Conservation (phyloP, 306 rosid species). For the Cucumis sativus region Cucumber_9930_V3 NC_026657.2:8828001-8828500, state of each 20-base stretch:
- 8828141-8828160: slow-evolving; percentile 22
- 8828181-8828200: slow-evolving; percentile 5
- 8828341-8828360: slow-evolving; percentile 19
- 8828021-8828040: not conserved
- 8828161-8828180: slow-evolving; percentile 19
- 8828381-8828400: slow-evolving; percentile 22
- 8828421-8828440: slow-evolving; percentile 99
- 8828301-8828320: slow-evolving; percentile 36
- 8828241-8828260: slow-evolving; percentile 36
- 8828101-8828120: slow-evolving; percentile 21
- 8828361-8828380: slow-evolving; percentile 30
- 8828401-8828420: slow-evolving; percentile 52
- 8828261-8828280: slow-evolving; percentile 27
- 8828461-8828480: slow-evolving; percentile 38
- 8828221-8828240: slow-evolving; percentile 30
- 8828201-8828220: slow-evolving; percentile 8
- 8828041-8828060: slow-evolving; percentile 13
- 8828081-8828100: slow-evolving; percentile 20
- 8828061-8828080: slow-evolving; percentile 22
- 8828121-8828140: slow-evolving; percentile 17
- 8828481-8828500: not conserved
- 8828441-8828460: slow-evolving; percentile 74
- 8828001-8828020: slow-evolving; percentile 9
- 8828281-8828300: slow-evolving; percentile 50
- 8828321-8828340: slow-evolving; percentile 29